phyloP scores from a whole-genome alignment of 1,284 basidiomycete genomes.

The Jaminaea rosea region DNA sequence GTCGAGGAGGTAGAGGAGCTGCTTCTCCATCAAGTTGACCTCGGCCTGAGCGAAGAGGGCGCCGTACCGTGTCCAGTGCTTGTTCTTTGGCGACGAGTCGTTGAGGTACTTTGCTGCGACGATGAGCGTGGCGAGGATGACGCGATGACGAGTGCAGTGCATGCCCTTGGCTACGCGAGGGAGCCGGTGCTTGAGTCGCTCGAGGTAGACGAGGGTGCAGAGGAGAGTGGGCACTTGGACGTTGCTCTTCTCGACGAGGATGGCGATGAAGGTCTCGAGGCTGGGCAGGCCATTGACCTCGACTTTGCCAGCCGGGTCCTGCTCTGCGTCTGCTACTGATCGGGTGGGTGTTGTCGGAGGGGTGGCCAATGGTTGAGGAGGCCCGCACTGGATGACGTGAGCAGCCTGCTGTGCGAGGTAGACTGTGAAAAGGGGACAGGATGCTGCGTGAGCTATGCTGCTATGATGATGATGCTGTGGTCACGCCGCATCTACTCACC shows the following conservation, averaged over 20 bases:
- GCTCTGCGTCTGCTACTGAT: slow-evolving; percentile 29
- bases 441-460: background rate
- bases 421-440: slow-evolving; percentile 10
- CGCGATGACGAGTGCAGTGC: slow-evolving; percentile 83
- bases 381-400: slow-evolving; percentile 43
- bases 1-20: slow-evolving; percentile 50
- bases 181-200: slow-evolving; percentile 70
- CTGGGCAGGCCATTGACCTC: slow-evolving; percentile 55
- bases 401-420: slow-evolving; percentile 44
- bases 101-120: slow-evolving; percentile 96
- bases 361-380: slow-evolving; percentile 24
- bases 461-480: background rate
- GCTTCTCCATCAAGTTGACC: slow-evolving; percentile 92
- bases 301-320: slow-evolving; percentile 48
- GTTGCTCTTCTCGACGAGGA: slow-evolving; percentile 73
- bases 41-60: slow-evolving; percentile 57
- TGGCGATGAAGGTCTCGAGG: slow-evolving; percentile 77
- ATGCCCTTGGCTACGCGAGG: slow-evolving; percentile 79
- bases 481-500: slow-evolving; percentile 7
- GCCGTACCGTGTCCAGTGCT: slow-evolving; percentile 64
- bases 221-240: slow-evolving; percentile 87
- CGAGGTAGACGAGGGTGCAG: slow-evolving; percentile 84
- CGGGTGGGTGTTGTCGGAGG: slow-evolving; percentile 36
- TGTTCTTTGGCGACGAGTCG: slow-evolving; percentile 78
- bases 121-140: slow-evolving; percentile 91